These are phyloP conservation scores for Madurella mycetomatis DNA, from an alignment of 2,329 filamentous ascomycete species.

Conservation along the genomic window DNA sequence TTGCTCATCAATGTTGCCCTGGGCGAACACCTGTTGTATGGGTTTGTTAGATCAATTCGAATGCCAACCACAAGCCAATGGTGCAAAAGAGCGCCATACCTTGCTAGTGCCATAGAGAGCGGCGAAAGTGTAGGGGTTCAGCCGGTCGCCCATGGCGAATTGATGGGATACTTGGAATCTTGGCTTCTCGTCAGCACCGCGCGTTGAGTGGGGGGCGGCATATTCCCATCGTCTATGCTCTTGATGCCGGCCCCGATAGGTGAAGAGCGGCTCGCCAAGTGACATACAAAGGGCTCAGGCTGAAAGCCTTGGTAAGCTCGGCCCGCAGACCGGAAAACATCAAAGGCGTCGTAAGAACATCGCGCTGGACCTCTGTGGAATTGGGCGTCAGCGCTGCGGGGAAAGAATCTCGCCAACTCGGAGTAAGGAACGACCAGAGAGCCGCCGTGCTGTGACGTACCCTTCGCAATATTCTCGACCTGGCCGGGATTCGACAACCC, in stretches of 20 bases:
- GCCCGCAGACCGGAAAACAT: conserved; percentile 96
- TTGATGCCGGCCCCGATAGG: background rate
- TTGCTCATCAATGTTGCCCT: conserved; percentile 93
- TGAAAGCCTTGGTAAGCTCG: conserved; percentile 95
- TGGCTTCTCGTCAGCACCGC: conserved; percentile 13
- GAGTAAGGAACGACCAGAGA: background rate
- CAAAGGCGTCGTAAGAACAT: conserved; percentile 93
- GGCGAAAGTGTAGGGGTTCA: conserved; percentile 93
- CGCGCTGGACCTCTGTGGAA: conserved; percentile 74
- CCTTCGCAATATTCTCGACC: conserved; percentile 72
- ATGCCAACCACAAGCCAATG: background rate
- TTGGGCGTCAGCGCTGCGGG: conserved; percentile 7
- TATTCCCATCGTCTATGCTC: background rate
- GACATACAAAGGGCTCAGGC: conserved; percentile 67
- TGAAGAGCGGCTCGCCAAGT: background rate
- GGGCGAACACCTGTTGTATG: conserved; percentile 78
- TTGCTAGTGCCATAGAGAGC: conserved; percentile 90
- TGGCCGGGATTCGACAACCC: conserved; percentile 89
- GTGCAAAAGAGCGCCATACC: conserved; percentile 48
- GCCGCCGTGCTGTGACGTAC: conserved; percentile 17
- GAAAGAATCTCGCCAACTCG: background rate
- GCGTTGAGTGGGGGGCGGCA: background rate
- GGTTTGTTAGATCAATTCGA: background rate
- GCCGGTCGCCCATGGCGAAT: conserved; percentile 87
- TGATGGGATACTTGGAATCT: conserved; percentile 93